phyloP scores from a whole-genome alignment of 306 rosid genomes.

The Cyclanthera cordifolia region DNA sequence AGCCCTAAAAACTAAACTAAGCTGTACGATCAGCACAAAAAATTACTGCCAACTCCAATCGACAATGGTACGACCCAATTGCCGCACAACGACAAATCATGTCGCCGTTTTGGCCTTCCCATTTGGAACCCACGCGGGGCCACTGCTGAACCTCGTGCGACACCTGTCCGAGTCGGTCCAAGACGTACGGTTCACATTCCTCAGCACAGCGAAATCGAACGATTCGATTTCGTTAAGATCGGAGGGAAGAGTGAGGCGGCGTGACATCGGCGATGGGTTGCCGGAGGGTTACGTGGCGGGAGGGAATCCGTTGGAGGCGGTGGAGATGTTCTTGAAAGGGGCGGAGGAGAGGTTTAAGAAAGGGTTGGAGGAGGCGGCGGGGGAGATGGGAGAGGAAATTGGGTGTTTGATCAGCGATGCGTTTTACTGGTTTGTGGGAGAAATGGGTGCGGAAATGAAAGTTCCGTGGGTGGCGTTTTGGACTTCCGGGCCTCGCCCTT shows the following conservation, averaged over 20 bases:
- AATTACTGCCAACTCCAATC: too few relatives aligned
- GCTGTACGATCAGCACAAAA: too few relatives aligned
- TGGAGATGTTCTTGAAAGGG: slow-evolving; percentile 26
- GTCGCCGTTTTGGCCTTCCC: slow-evolving; percentile 63
- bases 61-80: background rate
- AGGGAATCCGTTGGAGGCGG: slow-evolving; percentile 16
- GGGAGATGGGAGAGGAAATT: slow-evolving; percentile 18
- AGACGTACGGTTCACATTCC: slow-evolving; percentile 32
- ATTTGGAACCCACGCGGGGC: slow-evolving; percentile 55
- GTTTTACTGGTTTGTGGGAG: slow-evolving; percentile 47
- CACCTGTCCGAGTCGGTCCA: slow-evolving; percentile 33
- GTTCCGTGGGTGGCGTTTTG: slow-evolving; percentile 69
- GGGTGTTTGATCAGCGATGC: slow-evolving; percentile 63
- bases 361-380: slow-evolving; percentile 27
- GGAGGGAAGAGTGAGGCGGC: slow-evolving; percentile 20
- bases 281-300: slow-evolving; percentile 29
- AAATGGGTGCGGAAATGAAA: slow-evolving; percentile 31
- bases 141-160: slow-evolving; percentile 35
- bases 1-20: too few relatives aligned
- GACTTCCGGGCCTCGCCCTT: slow-evolving; percentile 60
- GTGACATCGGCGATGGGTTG: slow-evolving; percentile 41
- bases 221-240: background rate
- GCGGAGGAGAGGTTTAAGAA: slow-evolving; percentile 24
- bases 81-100: slow-evolving; percentile 17
- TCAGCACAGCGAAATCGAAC: slow-evolving; percentile 32